Evolutionary conservation across 257 asterid species (phyloP), one percentile per base, ranked within the genome.

Genomic region (Fraxinus anomala): DNA sequence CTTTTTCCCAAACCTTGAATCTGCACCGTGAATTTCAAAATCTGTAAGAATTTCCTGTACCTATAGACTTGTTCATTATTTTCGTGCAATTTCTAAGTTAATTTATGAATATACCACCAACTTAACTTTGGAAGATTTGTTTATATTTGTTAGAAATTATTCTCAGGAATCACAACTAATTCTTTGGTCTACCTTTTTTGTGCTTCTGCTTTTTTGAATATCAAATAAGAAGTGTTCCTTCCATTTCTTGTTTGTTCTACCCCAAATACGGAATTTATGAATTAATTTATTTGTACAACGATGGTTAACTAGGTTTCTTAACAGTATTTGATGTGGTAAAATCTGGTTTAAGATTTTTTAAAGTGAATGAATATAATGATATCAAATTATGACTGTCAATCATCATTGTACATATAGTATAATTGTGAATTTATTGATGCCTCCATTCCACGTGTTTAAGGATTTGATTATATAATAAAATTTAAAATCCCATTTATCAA

Each of bases 141-240:
- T 81, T 77, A 80, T 44, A 83, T 47, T 75, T 26, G 26, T 73
- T 77, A 73, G 79, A 82, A 80, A 80, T 75, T 76, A 84, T 81
- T 82, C 77, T 74, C 1, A 1, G 83, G 85, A 83, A 83, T 70
- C 83, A 79, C 54, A 76, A 74, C 74, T 79, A 78, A 79, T 79
- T 80, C 42, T 37, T 37, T 8, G 12, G 42, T 37, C 12, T 37
- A 37, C 42, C 0, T 37, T 37, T 77, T 79, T 81, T 77, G 80
- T 81, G 83, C 86, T 82, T 83, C 82, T 83, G 66, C 80, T 83
- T 86, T 40, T 88, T 77, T 21, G 88, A 86, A 88, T 44, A 71
- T 34, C 0, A 77, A 82, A 82, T 19, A 5, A 47, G 1, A 51
- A 59, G 61, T 4, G 5, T 12, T 42, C 51, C 51, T 24, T 31